Percentiles rank a stretch among this genome's conserved stretches.
Conservation (phyloP, 495 filamentous ascomycete genomes). For the Neurospora discreta region DNA sequence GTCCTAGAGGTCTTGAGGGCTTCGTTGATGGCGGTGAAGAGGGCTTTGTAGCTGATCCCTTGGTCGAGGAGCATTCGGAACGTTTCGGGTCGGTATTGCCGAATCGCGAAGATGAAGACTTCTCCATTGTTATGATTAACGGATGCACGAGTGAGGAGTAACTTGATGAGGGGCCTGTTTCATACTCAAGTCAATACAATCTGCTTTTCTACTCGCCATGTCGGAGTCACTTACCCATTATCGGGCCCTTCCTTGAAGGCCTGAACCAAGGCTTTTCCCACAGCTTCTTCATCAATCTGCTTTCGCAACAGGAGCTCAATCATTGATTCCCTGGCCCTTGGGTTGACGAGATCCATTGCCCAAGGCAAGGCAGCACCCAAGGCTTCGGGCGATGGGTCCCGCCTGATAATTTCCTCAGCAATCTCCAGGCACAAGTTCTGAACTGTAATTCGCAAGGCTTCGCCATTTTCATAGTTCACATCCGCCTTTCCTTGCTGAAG, state of each 20-base stretch:
- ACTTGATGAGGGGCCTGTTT: conserved; percentile 7
- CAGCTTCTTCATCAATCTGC: conserved; percentile 18
- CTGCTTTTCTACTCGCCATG: neutral
- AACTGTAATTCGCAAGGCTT: conserved; percentile 27
- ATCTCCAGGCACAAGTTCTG: conserved; percentile 18
- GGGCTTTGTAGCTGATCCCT: conserved; percentile 13
- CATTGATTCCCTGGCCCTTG: neutral
- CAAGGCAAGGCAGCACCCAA: conserved; percentile 15
- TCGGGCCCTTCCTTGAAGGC: conserved; percentile 18
- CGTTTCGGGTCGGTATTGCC: conserved; percentile 11
- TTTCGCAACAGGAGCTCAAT: conserved; percentile 10
- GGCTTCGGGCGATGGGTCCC: conserved; percentile 18
- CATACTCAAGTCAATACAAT: neutral
- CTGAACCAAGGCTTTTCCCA: conserved; percentile 25
- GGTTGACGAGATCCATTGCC: conserved; percentile 17
- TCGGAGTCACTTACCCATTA: conserved; percentile 7
- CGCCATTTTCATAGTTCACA: conserved; percentile 24
- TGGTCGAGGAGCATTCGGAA: conserved; percentile 20
- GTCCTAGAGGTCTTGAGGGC: conserved; percentile 8
- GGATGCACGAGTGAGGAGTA: conserved; percentile 13
- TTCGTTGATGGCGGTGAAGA: conserved; percentile 17
- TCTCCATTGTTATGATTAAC: conserved; percentile 25
- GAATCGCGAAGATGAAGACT: conserved; percentile 18
- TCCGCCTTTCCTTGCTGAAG: conserved; percentile 33
- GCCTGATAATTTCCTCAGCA: conserved; percentile 21